Base-by-base conservation (phyloP, 306 rosid genomes). In the Pyrus pyrifolia region DNA sequence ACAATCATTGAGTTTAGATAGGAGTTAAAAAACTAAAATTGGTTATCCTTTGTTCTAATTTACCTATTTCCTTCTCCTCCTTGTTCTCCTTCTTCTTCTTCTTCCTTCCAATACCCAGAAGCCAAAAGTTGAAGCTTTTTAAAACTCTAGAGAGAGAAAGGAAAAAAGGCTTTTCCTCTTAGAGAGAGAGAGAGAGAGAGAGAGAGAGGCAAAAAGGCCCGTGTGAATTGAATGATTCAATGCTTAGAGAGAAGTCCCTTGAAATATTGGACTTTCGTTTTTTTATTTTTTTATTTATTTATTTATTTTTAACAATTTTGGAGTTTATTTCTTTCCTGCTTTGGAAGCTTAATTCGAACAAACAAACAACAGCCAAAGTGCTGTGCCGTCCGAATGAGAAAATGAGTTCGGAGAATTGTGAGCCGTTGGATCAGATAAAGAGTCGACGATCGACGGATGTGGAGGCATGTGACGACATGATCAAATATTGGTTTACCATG, bases 331-430 rank as follows among this genome's bases (percentile, higher is more conserved):
- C 3, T 15, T 14, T 59, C 67, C 22, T 7, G 21, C 70, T 57
- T 82, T 63, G 70, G 70, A 86, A 70, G 57, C 67, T 25, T 21
- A 67, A 70, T 44, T 45, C n/a, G 27, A 67, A 17, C 74, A 44
- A 23, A 27, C 69, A 67, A 10, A 42, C 5, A 72, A 68, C 45
- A 67, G 78, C 77, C 70, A 17, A 78, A 60, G 83, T 67, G 68
- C 2, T 78, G 88, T 70, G 92, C 90, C 90, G 91, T 78, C 96
- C 88, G 25, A 44, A 62, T 74, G 75, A 71, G 84, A 80, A 78
- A 55, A 33, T 46, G 15, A 25, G 81, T 49, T 78, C 27, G 59
- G 74, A 6, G 59, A 77, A 58, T 73, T 76, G 65, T 68, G 21
- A 60, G 1, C 85, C 90, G 88, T 85, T 81, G 58, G 85, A 87